Base-by-base conservation (phyloP, 331 rosid genomes). In the Prunus yedoensis region DNA sequence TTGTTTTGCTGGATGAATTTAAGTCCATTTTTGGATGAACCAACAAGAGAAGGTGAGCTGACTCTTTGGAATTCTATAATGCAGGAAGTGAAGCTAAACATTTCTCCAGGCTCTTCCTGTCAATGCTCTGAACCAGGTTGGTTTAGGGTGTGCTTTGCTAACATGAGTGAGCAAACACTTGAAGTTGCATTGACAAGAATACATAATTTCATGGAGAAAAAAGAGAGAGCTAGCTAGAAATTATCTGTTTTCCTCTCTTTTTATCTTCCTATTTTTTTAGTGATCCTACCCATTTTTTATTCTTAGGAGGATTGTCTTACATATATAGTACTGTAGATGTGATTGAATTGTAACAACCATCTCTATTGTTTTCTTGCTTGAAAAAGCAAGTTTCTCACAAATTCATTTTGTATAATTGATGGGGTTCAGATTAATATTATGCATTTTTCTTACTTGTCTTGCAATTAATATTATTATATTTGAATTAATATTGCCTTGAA, bases 121-220 rank as follows among this genome's bases (percentile, higher is more conserved):
- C 96, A 85, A 62, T 90, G 92, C 70, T 82, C 87, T 21, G 93
- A 92, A 76, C 90, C 96, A 0, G 97, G 97, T 21, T 92, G 97
- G 97, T 92, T 92, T 77, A 85, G 97, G 74, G 93, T 92, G 13
- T 92, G 97, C 63, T 92, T 92, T 79, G 97, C 97, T 6, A 92
- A 92, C 32, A 92, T 92, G 96, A 88, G 81, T 62, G 89, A 90
- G 30, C 68, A 74, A 0, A 88, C 97, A 0, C 82, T 90, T 43
- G 81, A 82, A 27, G 58, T 92, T 56, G 97, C 97, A 17, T 65
- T 92, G 52, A 63, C 79, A 9, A 88, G 97, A 77, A 82, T 92
- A 61, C 83, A 77, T 56, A 10, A 74, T 23, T 88, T 90, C 87
- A 74, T 83, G 84, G 79, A 72, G 18, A 28, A 66, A 28, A 65